Percentiles rank a stretch among this genome's conserved stretches.
phyloP scores from a whole-genome alignment of 1,139 yeast genomes.

The Candida mesenterica region DNA sequence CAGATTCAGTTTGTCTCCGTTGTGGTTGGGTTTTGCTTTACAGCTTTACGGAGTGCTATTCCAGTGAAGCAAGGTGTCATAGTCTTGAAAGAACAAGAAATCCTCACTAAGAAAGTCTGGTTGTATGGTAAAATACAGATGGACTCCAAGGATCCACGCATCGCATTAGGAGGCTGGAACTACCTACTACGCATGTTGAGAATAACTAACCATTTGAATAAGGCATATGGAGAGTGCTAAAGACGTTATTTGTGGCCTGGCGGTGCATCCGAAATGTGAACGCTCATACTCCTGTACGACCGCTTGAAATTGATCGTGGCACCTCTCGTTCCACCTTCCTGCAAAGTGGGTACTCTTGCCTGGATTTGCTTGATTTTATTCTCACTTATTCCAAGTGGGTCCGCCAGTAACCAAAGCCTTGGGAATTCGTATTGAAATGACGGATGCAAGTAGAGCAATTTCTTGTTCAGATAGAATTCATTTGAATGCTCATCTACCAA shows the following conservation, averaged over 20 bases:
- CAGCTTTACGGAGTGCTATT: constrained; percentile 25
- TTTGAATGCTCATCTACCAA: constrained; percentile 5
- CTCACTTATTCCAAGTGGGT: constrained; percentile 17
- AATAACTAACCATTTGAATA: constrained; percentile 23
- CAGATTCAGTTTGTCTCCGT: constrained; percentile 31
- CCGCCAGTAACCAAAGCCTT: constrained; percentile 17
- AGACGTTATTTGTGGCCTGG: constrained; percentile 31
- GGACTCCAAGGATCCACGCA: constrained; percentile 9
- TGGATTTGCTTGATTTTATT: constrained; percentile 10
- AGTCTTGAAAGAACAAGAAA: constrained; percentile 20
- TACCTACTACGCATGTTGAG: constrained; percentile 20
- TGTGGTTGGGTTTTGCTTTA: constrained; percentile 35
- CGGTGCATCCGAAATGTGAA: constrained; percentile 33
- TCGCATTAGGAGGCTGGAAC: constrained; percentile 22
- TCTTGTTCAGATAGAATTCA: constrained; percentile 13
- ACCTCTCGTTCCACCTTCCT: constrained; percentile 30
- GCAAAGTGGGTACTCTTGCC: constrained; percentile 11
- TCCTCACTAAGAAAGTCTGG: constrained; percentile 29
- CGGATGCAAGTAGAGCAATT: constrained; percentile 15
- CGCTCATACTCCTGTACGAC: constrained; percentile 14
- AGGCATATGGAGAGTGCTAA: constrained; percentile 10
- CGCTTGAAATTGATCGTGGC: constrained; percentile 22
- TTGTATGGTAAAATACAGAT: constrained; percentile 21
- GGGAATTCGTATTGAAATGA: constrained; percentile 16
- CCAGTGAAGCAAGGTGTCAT: constrained; percentile 34